Evolutionary conservation across 2,329 filamentous ascomycete species (phyloP).

Genomic region (Epichloe brachyelytri): DNA sequence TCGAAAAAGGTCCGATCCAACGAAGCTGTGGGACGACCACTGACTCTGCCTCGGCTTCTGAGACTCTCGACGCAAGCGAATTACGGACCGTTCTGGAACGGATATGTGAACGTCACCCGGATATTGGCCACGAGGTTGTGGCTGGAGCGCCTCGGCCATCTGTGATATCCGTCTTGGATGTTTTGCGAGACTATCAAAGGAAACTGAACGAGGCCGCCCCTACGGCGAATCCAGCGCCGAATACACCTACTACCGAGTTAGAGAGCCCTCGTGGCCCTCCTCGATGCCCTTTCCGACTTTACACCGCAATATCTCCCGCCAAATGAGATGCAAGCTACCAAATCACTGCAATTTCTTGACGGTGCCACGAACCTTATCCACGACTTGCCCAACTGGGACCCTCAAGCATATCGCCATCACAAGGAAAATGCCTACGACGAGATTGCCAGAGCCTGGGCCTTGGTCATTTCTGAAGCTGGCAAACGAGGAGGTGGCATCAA

Average conservation of each 20-base stretch:
- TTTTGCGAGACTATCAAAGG: conserved; percentile 71
- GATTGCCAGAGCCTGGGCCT: conserved; percentile 82
- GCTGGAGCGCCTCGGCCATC: conserved; percentile 77
- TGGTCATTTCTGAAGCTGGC: conserved; percentile 80
- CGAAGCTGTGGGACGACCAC: conserved; percentile 49
- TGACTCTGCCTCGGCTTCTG: conserved; percentile 58
- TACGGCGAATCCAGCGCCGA: conserved; percentile 78
- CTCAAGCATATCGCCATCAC: conserved; percentile 75
- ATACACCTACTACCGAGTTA: conserved; percentile 89
- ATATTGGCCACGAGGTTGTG: conserved; percentile 74
- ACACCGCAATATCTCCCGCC: conserved; percentile 93
- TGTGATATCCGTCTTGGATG: conserved; percentile 64
- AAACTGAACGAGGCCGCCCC: conserved; percentile 65
- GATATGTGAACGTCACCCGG: conserved; percentile 80
- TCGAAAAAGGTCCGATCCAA: conserved; percentile 50
- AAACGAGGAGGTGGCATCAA: conserved; percentile 87
- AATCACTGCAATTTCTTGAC: conserved; percentile 78
- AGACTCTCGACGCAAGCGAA: conserved; percentile 79
- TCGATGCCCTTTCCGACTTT: conserved; percentile 86
- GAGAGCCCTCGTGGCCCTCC: conserved; percentile 66
- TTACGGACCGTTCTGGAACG: conserved; percentile 77
- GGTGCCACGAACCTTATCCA: conserved; percentile 85
- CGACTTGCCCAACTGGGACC: conserved; percentile 80
- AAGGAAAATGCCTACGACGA: conserved; percentile 96
- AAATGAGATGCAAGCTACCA: conserved; percentile 69